Conservation (phyloP, 2,329 filamentous ascomycete genomes). For the Calonectria fujianensis region DNA sequence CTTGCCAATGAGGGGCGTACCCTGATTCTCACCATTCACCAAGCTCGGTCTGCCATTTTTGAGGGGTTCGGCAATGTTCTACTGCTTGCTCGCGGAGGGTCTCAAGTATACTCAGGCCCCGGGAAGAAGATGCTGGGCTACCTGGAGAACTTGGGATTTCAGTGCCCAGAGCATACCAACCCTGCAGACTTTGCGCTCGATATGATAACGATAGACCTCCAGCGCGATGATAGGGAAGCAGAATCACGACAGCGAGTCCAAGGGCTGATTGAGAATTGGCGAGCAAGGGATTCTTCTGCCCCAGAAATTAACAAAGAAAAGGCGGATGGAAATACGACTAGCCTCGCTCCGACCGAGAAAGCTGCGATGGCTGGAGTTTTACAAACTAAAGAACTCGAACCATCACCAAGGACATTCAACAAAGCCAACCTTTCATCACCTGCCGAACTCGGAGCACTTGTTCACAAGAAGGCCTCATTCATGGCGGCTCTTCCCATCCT, state of each 20-base stretch:
- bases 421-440: conserved; percentile 76
- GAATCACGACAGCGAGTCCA: conserved; percentile 78
- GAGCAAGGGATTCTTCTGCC: conserved; percentile 32
- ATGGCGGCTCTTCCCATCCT: conserved; percentile 79
- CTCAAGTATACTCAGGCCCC: conserved; percentile 79
- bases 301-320: conserved; percentile 55
- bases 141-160: conserved; percentile 75
- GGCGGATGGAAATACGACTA: conserved; percentile 38
- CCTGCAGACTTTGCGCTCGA: conserved; percentile 87
- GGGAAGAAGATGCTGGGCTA: conserved; percentile 79
- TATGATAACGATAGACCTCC: conserved; percentile 84
- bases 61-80: conserved; percentile 82
- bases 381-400: conserved; percentile 28
- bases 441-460: conserved; percentile 82
- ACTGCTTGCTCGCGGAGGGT: conserved; percentile 81
- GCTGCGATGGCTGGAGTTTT: neutral
- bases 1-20: conserved; percentile 84
- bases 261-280: conserved; percentile 77
- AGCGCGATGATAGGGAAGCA: conserved; percentile 77
- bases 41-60: conserved; percentile 84
- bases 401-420: conserved; percentile 64
- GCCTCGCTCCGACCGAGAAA: neutral
- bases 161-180: conserved; percentile 82
- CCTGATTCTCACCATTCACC: conserved; percentile 85
- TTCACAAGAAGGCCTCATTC: conserved; percentile 78